Percentiles rank a stretch among this genome's conserved stretches.
These are phyloP conservation scores for Oryza nivara DNA, from an alignment of 176 grass and related monocot species.

Conservation along the genomic window DNA sequence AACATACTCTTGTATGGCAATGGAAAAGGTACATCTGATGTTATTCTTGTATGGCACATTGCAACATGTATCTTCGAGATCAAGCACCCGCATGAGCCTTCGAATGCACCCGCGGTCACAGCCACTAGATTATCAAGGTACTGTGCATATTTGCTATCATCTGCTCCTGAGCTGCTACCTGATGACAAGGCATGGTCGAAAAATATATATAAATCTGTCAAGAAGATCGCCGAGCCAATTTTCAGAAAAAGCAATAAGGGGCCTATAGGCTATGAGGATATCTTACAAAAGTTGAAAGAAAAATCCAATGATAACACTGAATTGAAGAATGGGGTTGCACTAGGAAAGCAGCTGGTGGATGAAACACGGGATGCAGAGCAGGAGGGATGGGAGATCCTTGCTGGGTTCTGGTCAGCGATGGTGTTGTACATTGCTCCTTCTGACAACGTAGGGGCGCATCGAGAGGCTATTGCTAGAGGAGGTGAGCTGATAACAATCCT, in stretches of 20 bases:
- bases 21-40: not conserved
- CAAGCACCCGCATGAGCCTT: not conserved
- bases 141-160: no score
- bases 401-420: not conserved
- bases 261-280: not conserved
- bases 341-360: not conserved
- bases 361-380: not conserved
- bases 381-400: not conserved
- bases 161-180: not conserved
- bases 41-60: constrained; percentile 1
- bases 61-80: not conserved
- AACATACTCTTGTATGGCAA: no score
- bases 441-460: not conserved
- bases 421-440: not conserved
- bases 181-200: not conserved
- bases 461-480: not conserved
- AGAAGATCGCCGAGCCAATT: not conserved
- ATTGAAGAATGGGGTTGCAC: fast-evolving
- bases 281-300: not conserved
- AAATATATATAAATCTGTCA: not conserved
- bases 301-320: not conserved
- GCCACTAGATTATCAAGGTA: no score
- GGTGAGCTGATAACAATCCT: not conserved
- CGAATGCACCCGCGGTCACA: not conserved
- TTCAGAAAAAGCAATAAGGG: not conserved